Percentiles rank a stretch among this genome's conserved stretches.
Evolutionary conservation across 2,329 filamentous ascomycete genomes (phyloP).

Genomic region (Colletotrichum salicis): DNA sequence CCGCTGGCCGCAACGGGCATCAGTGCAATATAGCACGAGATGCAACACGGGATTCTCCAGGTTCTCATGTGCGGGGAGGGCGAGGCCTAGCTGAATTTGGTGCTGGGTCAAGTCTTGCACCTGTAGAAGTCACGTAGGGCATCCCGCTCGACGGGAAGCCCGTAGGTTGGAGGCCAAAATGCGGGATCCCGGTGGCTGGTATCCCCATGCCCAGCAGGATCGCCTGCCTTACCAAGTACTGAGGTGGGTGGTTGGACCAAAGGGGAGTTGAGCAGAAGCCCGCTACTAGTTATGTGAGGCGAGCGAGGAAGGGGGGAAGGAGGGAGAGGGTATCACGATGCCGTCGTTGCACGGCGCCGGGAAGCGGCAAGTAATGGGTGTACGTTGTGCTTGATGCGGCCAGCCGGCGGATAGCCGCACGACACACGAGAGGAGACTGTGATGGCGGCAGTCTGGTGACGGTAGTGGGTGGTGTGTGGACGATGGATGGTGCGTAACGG

Average conservation of each 20-base stretch:
- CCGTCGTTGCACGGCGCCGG: conserved; percentile 11
- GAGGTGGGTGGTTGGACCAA: not conserved
- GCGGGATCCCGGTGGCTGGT: not conserved
- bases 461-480: not conserved
- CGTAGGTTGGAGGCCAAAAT: not conserved
- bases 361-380: not conserved
- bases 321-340: conserved; percentile 12
- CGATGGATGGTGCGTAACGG: conserved; percentile 9
- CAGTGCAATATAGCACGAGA: not conserved
- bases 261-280: too few relatives aligned
- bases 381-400: not conserved
- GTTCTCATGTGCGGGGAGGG: not conserved
- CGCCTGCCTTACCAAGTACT: not conserved
- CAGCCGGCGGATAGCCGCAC: not conserved
- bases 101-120: too few relatives aligned
- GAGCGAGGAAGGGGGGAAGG: not conserved
- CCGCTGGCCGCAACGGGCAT: not conserved
- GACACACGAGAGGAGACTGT: not conserved
- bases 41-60: not conserved
- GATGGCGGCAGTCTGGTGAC: conserved; percentile 4
- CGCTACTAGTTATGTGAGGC: not conserved
- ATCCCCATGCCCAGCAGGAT: not conserved
- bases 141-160: not conserved
- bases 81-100: not conserved
- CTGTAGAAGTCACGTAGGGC: too few relatives aligned